Evolutionary conservation across 1,139 yeast genomes (phyloP).

Genomic region (Pichia terricola): DNA sequence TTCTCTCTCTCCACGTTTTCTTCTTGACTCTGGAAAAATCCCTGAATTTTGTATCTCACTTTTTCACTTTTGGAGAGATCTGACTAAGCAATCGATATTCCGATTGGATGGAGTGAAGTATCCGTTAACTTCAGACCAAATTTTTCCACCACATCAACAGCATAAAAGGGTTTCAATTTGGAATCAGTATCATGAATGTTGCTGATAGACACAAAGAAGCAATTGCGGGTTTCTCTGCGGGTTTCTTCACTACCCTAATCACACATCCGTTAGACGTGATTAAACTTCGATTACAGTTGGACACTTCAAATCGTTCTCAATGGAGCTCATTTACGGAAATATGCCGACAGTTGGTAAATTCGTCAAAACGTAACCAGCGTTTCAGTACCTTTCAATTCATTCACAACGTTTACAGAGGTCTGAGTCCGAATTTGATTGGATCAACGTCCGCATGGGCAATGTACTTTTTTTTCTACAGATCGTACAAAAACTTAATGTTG

Average conservation of each 20-base stretch:
- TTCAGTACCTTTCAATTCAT: constrained; percentile 14
- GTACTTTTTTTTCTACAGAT: constrained; percentile 68
- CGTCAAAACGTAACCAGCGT: constrained; percentile 8
- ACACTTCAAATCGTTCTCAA: constrained; percentile 20
- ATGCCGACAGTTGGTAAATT: constrained; percentile 17
- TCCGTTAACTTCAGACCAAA: no score
- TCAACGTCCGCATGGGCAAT: constrained; percentile 84
- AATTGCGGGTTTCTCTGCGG: constrained; percentile 75
- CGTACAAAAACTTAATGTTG: constrained; percentile 32
- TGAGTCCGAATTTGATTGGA: constrained; percentile 72
- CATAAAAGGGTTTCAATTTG: no score
- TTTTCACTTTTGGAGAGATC: no score
- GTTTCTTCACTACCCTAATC: constrained; percentile 65
- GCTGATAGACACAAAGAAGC: constrained; percentile 32
- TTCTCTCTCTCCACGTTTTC: no score
- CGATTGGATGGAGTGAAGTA: no score
- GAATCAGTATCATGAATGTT: neutral
- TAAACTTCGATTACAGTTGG: constrained; percentile 67
- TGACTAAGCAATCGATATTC: no score
- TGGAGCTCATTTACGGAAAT: constrained; percentile 18
- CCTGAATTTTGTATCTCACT: no score
- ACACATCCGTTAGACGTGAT: constrained; percentile 87
- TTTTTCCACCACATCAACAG: no score
- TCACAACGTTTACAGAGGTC: constrained; percentile 58
- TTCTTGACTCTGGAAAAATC: no score